Conservation (phyloP, 2,329 filamentous ascomycete genomes). For the Myriosclerotinia scirpicola region DNA sequence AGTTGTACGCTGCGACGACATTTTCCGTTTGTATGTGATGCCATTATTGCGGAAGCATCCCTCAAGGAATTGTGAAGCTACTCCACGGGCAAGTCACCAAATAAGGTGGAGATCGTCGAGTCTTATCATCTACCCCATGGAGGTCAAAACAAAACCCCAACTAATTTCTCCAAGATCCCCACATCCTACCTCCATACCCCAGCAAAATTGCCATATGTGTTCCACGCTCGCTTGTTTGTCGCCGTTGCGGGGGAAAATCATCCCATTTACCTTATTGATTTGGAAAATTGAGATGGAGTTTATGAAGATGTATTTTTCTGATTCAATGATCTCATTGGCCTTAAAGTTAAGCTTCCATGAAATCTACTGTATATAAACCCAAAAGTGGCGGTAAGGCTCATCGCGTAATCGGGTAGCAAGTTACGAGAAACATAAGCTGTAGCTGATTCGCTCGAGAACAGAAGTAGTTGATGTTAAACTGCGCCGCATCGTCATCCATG, state of each 20-base stretch:
- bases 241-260: neutral
- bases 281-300: too few relatives aligned
- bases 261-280: too few relatives aligned
- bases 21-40: neutral
- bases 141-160: neutral
- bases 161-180: slow-evolving; percentile 6
- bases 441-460: neutral
- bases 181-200: slow-evolving; percentile 2
- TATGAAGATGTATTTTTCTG: too few relatives aligned
- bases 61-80: neutral
- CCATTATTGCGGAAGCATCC: neutral
- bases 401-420: neutral
- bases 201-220: neutral
- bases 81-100: neutral
- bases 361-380: neutral
- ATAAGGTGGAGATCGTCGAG: neutral
- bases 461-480: neutral
- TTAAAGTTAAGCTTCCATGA: too few relatives aligned
- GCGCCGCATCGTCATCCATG: neutral
- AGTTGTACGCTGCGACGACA: neutral
- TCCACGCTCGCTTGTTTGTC: neutral
- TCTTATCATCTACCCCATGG: neutral
- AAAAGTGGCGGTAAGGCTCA: slow-evolving; percentile 2
- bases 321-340: too few relatives aligned
- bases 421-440: neutral